Conservation (phyloP, 768 basidiomycete species). For the Mycena olivaceomarginata region DNA sequence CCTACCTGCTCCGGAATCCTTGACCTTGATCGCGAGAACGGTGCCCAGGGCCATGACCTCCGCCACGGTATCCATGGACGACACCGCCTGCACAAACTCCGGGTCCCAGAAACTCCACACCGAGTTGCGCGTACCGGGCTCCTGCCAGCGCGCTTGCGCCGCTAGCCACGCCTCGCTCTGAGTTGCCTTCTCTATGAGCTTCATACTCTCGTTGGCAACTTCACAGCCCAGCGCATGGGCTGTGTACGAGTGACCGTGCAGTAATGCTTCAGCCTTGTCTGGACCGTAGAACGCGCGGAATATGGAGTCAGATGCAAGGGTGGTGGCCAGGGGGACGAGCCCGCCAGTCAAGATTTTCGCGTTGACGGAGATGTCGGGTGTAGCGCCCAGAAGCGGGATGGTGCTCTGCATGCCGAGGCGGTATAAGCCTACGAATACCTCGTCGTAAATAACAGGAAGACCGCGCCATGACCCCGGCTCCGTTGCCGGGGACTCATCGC, state of each 20-base stretch:
- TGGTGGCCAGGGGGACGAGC: conserved; percentile 89
- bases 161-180: conserved; percentile 73
- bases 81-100: conserved; percentile 79
- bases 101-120: conserved; percentile 95
- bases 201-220: conserved; percentile 89
- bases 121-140: conserved; percentile 26
- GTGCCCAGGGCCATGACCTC: conserved; percentile 93
- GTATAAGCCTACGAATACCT: conserved; percentile 96
- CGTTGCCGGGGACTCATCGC: conserved; percentile 49
- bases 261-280: conserved; percentile 87
- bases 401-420: conserved; percentile 86
- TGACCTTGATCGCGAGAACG: conserved; percentile 87
- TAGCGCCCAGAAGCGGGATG: conserved; percentile 78
- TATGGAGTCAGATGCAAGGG: conserved; percentile 87
- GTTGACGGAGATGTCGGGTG: conserved; percentile 93
- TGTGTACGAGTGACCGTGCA: conserved; percentile 98
- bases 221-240: conserved; percentile 96
- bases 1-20: conserved; percentile 73
- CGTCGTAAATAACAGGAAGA: conserved; percentile 95
- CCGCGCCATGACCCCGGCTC: conserved; percentile 68
- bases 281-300: conserved; percentile 88
- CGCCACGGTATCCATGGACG: conserved; percentile 72
- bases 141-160: conserved; percentile 78
- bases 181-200: conserved; percentile 74
- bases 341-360: conserved; percentile 98